Conservation (phyloP, 352 stramenopile species). For the Phytophthora quininea region DNA sequence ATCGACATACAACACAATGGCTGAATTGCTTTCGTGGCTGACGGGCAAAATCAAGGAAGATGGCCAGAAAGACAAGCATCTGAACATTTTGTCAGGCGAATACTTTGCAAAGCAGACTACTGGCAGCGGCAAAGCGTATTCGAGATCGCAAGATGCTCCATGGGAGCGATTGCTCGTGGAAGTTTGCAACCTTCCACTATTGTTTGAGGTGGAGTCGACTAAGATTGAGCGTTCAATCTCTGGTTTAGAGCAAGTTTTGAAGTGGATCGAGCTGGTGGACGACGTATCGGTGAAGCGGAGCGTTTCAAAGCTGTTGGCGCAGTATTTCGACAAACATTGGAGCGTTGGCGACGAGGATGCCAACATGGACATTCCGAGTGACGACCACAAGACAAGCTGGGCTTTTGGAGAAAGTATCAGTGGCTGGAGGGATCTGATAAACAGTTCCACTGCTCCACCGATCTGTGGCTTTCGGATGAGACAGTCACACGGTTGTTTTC, state of each 20-base stretch:
- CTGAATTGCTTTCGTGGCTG: conserved; percentile 37
- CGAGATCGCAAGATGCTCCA: conserved; percentile 17
- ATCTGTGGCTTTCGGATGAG: conserved; percentile 54
- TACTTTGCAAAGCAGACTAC: conserved; percentile 23
- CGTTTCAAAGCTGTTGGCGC: conserved; percentile 54
- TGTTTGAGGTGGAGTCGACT: conserved; percentile 37
- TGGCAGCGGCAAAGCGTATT: neutral
- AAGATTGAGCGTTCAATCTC: conserved; percentile 13
- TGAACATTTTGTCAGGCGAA: conserved; percentile 17
- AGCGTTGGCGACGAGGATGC: neutral
- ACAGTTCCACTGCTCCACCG: conserved; percentile 37
- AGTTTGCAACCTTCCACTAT: conserved; percentile 41
- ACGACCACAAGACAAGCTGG: conserved; percentile 12
- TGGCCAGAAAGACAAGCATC: neutral
- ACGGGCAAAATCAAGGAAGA: conserved; percentile 7
- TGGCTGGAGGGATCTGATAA: conserved; percentile 54
- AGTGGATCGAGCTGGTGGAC: conserved; percentile 55
- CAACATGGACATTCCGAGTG: conserved; percentile 1
- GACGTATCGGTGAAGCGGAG: conserved; percentile 34
- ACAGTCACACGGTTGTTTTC: conserved; percentile 46
- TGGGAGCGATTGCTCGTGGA: conserved; percentile 51
- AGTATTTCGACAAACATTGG: conserved; percentile 56
- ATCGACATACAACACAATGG: conserved; percentile 24
- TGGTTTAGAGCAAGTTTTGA: conserved; percentile 40
- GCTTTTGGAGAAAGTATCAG: conserved; percentile 32